Evolutionary conservation across 2,329 filamentous ascomycete species (phyloP).

Genomic region (Capronia epimyces): DNA sequence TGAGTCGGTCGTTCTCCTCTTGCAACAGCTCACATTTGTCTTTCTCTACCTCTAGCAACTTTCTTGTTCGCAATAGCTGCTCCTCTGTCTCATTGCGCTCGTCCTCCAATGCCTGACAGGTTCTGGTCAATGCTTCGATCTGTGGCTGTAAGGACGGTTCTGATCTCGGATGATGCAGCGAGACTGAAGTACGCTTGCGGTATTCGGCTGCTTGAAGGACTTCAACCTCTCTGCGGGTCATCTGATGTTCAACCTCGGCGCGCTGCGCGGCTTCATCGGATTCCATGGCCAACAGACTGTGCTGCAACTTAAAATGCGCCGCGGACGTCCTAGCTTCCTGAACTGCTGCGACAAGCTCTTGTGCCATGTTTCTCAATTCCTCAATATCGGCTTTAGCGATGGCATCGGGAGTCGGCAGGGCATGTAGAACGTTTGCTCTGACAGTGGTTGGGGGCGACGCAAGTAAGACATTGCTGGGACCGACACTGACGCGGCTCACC

Average conservation of each 20-base stretch:
- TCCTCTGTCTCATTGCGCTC: constrained; percentile 52
- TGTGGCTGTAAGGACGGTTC: constrained; percentile 46
- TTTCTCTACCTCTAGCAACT: constrained; percentile 70
- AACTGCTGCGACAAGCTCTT: constrained; percentile 50
- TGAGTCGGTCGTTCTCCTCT: constrained; percentile 71
- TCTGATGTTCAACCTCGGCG: constrained; percentile 83
- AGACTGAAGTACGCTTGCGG: constrained; percentile 45
- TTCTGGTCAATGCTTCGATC: constrained; percentile 55
- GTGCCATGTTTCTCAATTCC: constrained; percentile 51
- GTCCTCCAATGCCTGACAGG: constrained; percentile 61
- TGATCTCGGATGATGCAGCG: constrained; percentile 33
- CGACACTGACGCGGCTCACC: constrained; percentile 9
- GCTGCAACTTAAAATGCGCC: constrained; percentile 85
- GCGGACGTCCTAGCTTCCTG: constrained; percentile 72
- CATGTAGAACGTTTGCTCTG: constrained; percentile 40
- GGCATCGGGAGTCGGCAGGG: constrained; percentile 47
- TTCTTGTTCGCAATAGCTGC: constrained; percentile 67
- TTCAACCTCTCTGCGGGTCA: constrained; percentile 82
- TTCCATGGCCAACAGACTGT: constrained; percentile 76
- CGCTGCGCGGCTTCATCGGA: constrained; percentile 79
- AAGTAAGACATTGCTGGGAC: constrained; percentile 13
- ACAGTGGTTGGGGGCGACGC: constrained; percentile 46
- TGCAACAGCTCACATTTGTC: constrained; percentile 63
- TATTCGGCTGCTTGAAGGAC: constrained; percentile 71
- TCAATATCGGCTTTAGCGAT: constrained; percentile 49